Percentiles rank a stretch among this genome's conserved stretches.
Evolutionary conservation across 805 yeast genomes (phyloP).

Genomic region (Clavispora phyllophila): DNA sequence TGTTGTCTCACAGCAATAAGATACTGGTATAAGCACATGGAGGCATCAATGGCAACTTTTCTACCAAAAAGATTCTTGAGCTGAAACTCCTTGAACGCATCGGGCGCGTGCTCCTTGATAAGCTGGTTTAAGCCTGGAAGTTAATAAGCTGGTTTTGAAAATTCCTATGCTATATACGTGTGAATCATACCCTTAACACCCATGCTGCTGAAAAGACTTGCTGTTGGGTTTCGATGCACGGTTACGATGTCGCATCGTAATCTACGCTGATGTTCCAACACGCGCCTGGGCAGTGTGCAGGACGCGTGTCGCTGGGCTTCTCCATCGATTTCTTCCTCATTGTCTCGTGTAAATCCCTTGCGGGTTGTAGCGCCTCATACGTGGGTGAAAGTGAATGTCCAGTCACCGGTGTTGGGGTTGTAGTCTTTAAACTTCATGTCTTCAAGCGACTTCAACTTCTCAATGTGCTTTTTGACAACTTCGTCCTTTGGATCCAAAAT

Average conservation of each 20-base stretch:
- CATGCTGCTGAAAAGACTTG: slow-evolving; percentile 5
- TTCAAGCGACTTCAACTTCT: slow-evolving; percentile 55
- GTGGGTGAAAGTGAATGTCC: slow-evolving; percentile 54
- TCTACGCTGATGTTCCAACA: background rate
- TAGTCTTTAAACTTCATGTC: slow-evolving; percentile 66
- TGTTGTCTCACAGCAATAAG: slow-evolving; percentile 94
- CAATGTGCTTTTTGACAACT: slow-evolving; percentile 61
- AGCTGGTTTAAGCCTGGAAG: slow-evolving; percentile 72
- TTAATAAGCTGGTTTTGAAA: slow-evolving; percentile 2
- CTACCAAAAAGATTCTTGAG: slow-evolving; percentile 86
- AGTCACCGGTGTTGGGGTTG: slow-evolving; percentile 69
- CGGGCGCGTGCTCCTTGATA: slow-evolving; percentile 85
- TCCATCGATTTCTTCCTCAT: background rate
- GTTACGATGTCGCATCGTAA: background rate
- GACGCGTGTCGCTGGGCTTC: slow-evolving; percentile 5
- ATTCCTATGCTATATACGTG: background rate
- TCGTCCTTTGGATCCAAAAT: slow-evolving; percentile 77
- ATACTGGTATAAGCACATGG: slow-evolving; percentile 95
- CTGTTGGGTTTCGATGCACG: background rate
- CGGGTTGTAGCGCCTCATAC: slow-evolving; percentile 2
- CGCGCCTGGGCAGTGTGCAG: slow-evolving; percentile 8
- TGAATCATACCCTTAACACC: slow-evolving; percentile 16
- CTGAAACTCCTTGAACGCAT: slow-evolving; percentile 69
- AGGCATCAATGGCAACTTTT: slow-evolving; percentile 95
- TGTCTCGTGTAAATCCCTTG: background rate